A percentile compares a stretch with the other conserved stretches of the same genome.
Conservation (phyloP, 2,329 filamentous ascomycete genomes). For the Sarocladium strictum region DNA sequence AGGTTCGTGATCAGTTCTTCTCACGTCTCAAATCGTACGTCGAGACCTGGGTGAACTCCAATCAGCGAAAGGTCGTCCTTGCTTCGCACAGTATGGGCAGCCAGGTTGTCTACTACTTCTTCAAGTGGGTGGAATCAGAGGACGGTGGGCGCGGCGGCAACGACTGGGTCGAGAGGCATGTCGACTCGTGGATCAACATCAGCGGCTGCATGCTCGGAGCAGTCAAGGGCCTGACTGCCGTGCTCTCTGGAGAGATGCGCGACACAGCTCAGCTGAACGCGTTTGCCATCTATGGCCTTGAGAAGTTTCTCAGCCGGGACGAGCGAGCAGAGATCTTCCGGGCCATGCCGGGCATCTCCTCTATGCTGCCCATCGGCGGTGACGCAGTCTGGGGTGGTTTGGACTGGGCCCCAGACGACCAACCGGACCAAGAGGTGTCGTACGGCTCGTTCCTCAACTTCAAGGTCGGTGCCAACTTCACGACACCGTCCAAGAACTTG, state of each 20-base stretch:
- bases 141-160: slow-evolving; percentile 75
- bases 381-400: slow-evolving; percentile 91
- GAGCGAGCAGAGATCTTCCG: slow-evolving; percentile 92
- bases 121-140: slow-evolving; percentile 73
- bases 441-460: slow-evolving; percentile 86
- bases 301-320: slow-evolving; percentile 87
- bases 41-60: slow-evolving; percentile 70
- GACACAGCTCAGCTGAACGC: slow-evolving; percentile 95
- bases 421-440: slow-evolving; percentile 62
- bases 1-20: slow-evolving; percentile 89
- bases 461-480: slow-evolving; percentile 56
- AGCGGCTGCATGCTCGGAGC: slow-evolving; percentile 97
- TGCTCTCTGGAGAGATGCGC: slow-evolving; percentile 95
- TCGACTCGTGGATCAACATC: slow-evolving; percentile 97
- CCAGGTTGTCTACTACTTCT: slow-evolving; percentile 82
- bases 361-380: slow-evolving; percentile 93
- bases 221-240: slow-evolving; percentile 81
- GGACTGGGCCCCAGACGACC: slow-evolving; percentile 83
- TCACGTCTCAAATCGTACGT: slow-evolving; percentile 85
- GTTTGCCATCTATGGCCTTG: slow-evolving; percentile 92
- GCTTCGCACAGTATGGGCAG: slow-evolving; percentile 97
- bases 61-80: slow-evolving; percentile 74
- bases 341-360: slow-evolving; percentile 93
- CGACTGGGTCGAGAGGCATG: slow-evolving; percentile 81
- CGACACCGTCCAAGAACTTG: slow-evolving; percentile 65